A percentile compares a stretch with the other conserved stretches of the same genome.
phyloP scores from a whole-genome alignment of 441 rosid genomes.

The Erodium moschatum region DNA sequence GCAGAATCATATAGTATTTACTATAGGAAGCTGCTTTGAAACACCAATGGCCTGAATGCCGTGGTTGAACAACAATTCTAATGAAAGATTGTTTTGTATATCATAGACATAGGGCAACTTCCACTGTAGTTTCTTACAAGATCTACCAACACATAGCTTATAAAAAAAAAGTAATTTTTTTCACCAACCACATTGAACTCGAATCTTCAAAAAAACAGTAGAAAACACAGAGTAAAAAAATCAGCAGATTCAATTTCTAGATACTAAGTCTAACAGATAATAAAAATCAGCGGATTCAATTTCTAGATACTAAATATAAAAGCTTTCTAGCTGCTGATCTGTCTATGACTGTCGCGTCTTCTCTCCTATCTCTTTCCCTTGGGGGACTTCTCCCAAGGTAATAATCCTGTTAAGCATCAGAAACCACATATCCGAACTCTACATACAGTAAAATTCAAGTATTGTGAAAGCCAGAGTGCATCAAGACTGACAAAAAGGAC shows the following conservation, averaged over 20 bases:
- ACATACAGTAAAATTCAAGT: not conserved
- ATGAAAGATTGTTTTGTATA: slow-evolving; percentile 18
- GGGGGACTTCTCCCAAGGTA: slow-evolving; percentile 65
- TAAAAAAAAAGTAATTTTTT: not conserved
- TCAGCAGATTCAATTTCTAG: not conserved
- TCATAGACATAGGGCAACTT: slow-evolving; percentile 37
- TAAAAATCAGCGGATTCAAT: not conserved
- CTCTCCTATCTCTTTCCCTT: slow-evolving; percentile 70
- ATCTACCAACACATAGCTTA: not conserved
- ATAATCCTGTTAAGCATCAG: slow-evolving; percentile 45
- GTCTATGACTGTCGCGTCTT: slow-evolving; percentile 58
- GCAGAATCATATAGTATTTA: slow-evolving; percentile 42
- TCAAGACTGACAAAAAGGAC: not conserved
- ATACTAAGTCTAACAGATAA: no score
- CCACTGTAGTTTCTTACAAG: slow-evolving; percentile 23
- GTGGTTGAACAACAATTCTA: slow-evolving; percentile 23
- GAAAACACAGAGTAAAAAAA: not conserved
- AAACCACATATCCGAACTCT: slow-evolving; percentile 11
- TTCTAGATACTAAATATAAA: no score
- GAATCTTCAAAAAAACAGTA: not conserved
- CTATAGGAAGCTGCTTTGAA: slow-evolving; percentile 68
- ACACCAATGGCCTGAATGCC: slow-evolving; percentile 57
- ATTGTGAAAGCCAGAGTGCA: slow-evolving; percentile 1
- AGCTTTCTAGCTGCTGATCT: slow-evolving; percentile 50
- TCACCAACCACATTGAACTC: not conserved